Evolutionary conservation across 768 basidiomycete genomes (phyloP).

Genomic region (Tulasnella sp.): DNA sequence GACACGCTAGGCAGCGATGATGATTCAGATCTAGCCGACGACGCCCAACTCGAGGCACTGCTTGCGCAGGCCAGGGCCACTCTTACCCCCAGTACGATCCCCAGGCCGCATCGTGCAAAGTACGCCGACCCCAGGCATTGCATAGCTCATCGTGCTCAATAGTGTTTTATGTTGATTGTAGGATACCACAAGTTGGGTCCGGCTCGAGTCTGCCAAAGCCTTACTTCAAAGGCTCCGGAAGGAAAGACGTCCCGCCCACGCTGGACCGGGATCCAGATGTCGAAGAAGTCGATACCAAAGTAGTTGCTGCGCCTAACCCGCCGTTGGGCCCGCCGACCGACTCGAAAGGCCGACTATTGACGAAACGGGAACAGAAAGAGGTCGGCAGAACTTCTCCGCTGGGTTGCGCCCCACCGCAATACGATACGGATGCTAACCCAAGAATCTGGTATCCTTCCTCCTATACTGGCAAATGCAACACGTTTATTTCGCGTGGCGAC

Average conservation of each 20-base stretch:
- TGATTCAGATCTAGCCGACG: not conserved
- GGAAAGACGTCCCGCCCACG: constrained; percentile 33
- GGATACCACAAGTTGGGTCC: constrained; percentile 31
- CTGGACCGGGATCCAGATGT: not conserved
- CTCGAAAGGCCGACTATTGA: constrained; percentile 53
- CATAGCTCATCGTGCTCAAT: not conserved
- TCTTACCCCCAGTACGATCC: not conserved
- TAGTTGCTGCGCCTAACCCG: not conserved
- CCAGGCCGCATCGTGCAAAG: not conserved
- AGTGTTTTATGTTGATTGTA: not conserved
- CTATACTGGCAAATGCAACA: not conserved
- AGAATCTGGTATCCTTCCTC: not conserved
- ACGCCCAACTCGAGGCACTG: constrained; percentile 1
- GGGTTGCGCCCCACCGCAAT: not conserved
- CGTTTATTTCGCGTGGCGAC: not conserved
- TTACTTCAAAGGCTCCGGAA: constrained; percentile 36
- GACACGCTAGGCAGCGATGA: not conserved
- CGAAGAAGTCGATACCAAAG: not conserved
- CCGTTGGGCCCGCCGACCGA: constrained; percentile 40
- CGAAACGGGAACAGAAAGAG: constrained; percentile 60
- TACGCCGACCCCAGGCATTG: not conserved
- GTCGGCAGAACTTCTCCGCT: constrained; percentile 29
- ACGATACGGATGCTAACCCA: not conserved
- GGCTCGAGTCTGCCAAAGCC: constrained; percentile 44
- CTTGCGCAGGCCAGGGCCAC: constrained; percentile 2